Evolutionary conservation across 1,284 basidiomycete species (phyloP), one percentile per base, ranked within the genome.

Genomic region (Papiliotrema laurentii): DNA sequence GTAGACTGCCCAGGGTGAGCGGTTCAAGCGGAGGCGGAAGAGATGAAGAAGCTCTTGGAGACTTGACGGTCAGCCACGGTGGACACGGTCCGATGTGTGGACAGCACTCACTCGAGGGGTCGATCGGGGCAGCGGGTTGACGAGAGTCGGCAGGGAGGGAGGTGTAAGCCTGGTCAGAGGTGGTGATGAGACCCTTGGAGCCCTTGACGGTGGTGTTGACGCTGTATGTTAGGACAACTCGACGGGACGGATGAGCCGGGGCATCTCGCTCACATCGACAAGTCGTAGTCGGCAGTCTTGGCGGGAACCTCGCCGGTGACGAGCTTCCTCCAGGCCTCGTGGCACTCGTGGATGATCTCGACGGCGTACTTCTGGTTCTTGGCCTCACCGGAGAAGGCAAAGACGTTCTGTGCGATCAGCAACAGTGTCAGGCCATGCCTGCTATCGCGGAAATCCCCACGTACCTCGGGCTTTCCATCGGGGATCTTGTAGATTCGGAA

Each of bases 281-380:
- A 72, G 50, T 89, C 86, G 71, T 86, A 86, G 43, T 73, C 73
- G 39, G 82, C 63, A 19, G 84, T 85, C 77, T 84, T 85, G 54
- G 84, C 82, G 39, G 84, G 79, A 36, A 67, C 50, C 61, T 97
- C 89, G 57, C 92, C 92, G 52, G 76, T 77, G 71, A 93, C 81
- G 66, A 99, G 84, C 70, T 89, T 88, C 71, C 91, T 90, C 96
- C 96, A 99, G 41, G 94, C 89, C 76, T 97, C 94, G 75, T 98
- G 87, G 78, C 90, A 94, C 77, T 99, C 96, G 76, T 94, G 90
- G 68, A 99, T 87, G 77, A 98, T 93, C 78, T 97, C 94, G 46
- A 87, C 90, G 45, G 96, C 96, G 75, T 97, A 99, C 75, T 93
- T 93, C 81, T 93, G 94, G 82, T 96, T 96, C 82, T 98, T 99